These are phyloP conservation scores for Chytridium lagenaria DNA, from an alignment of 371 early-diverging fungal genomes.

Conservation along the genomic window DNA sequence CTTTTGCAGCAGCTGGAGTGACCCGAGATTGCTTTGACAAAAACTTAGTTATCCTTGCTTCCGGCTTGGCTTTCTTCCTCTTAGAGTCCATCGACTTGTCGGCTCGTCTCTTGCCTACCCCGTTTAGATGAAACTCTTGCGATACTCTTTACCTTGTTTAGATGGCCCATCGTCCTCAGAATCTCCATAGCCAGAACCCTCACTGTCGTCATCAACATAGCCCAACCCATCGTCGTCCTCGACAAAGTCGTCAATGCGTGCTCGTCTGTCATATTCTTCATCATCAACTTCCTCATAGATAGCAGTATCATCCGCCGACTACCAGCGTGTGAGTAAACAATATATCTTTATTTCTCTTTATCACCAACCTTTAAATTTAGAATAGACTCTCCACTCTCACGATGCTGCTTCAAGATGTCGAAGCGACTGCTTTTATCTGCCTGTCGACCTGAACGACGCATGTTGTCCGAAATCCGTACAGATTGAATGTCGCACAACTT, in stretches of 20 bases:
- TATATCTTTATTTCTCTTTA: no score
- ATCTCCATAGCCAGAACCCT: no score
- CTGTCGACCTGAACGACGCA: background rate
- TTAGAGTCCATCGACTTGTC: conserved; percentile 1
- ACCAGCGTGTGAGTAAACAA: no score
- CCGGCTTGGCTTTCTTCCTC: conserved; percentile 27
- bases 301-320: background rate
- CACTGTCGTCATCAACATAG: conserved; percentile 73
- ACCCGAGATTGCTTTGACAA: conserved; percentile 32
- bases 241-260: conserved; percentile 71
- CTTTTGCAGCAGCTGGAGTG: background rate
- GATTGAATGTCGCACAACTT: background rate
- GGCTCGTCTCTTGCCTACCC: conserved; percentile 2
- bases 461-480: background rate
- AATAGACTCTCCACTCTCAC: background rate
- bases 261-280: background rate
- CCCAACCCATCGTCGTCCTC: conserved; percentile 86
- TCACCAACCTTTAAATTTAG: background rate
- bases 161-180: no score
- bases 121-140: no score
- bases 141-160: no score
- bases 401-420: background rate
- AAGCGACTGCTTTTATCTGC: background rate
- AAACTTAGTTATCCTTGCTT: conserved; percentile 40
- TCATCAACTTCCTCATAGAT: conserved; percentile 12